Evolutionary conservation across 164 flowering plant genomes (phyloP).

Genomic region (grape (Vitis vinifera)): ASM3070453v1 NC_081820.1:8011001-8011500

Average conservation of each 20-base stretch:
- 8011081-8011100: slow-evolving; percentile 45
- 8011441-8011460: slow-evolving; percentile 60
- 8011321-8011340: background rate
- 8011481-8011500: slow-evolving; percentile 94
- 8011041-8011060: slow-evolving; percentile 74
- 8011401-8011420: slow-evolving; percentile 66
- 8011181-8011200: background rate
- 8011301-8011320: background rate
- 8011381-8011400: slow-evolving; percentile 57
- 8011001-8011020: slow-evolving; percentile 56
- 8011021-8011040: slow-evolving; percentile 93
- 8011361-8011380: slow-evolving; percentile 53
- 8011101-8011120: too few relatives aligned
- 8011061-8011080: slow-evolving; percentile 74
- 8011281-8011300: slow-evolving; percentile 41
- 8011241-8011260: slow-evolving; percentile 95
- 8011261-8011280: slow-evolving; percentile 87
- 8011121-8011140: too few relatives aligned
- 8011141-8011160: slow-evolving; percentile 1
- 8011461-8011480: slow-evolving; percentile 78
- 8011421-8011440: slow-evolving; percentile 53
- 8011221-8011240: slow-evolving; percentile 87
- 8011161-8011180: background rate
- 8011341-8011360: background rate
- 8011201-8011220: slow-evolving; percentile 19